Evolutionary conservation across 805 yeast species (phyloP), one percentile per base, ranked within the genome.

Genomic region (Vanderwaltozyma polyspora): DNA sequence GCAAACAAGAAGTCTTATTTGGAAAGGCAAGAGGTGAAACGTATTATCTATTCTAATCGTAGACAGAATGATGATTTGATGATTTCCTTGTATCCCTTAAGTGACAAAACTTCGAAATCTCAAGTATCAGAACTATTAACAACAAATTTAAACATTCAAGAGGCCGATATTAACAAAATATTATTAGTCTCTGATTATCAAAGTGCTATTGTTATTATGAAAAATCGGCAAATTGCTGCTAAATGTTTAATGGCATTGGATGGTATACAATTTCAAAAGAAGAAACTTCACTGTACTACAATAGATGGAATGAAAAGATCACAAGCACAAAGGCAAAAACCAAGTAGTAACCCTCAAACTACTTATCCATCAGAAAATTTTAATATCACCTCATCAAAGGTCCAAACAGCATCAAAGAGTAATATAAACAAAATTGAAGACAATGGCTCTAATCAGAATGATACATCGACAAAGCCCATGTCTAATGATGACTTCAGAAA

Each of bases 121-220:
- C 49, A 51, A 30, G 35, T 57, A 4, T 33, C 32, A 19, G 25
- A 28, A 6, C 35, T 58, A 1, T 17, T 31, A 8, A 44, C 41
- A 9, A 30, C 32, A 6, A 38, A 39, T 11, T 34, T 38, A 10
- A 16, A 33, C 6, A 23, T 49, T 4, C 5, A 22, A 6, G 34
- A 25, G 4, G 29, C 34, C 6, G 49, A 46, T 19, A 63, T 76
- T 1, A 42, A 46, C 2, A 59, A 62, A 6, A 55, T 75, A 1
- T 62, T 68, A 18, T 44, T 74, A 13, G 67, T 64, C 25, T 67
- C 77, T 0, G 69, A 65, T 16, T 45, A 52, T 14, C 46, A 55
- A 6, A 71, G 70, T 4, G 79, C 79, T 0, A 42, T 76, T 21
- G 61, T 77, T 4, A 70, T 68, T 39, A 70, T 71, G 40, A 51